Conservation (phyloP, 257 asterid species). For the Lithospermum erythrorhizon region DNA sequence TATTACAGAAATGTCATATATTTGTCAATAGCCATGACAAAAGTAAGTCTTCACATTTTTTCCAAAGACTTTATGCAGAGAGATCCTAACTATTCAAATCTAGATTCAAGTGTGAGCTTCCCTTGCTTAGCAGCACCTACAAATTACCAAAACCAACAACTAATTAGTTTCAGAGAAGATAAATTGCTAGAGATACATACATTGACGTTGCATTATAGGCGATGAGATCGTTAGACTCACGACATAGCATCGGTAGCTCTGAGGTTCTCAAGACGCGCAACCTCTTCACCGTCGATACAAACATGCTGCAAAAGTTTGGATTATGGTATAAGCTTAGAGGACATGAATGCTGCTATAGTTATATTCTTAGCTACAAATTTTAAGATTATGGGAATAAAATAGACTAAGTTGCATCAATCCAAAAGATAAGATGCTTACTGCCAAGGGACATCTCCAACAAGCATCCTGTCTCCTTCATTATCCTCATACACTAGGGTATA, state of each 20-base stretch:
- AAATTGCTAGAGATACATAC: too few relatives aligned
- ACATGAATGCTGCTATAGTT: not conserved
- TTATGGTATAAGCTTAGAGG: not conserved
- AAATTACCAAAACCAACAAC: not conserved
- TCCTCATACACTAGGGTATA: slow-evolving; percentile 94
- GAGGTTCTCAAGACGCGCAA: slow-evolving; percentile 82
- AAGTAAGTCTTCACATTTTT: slow-evolving; percentile 1
- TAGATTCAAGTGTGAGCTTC: slow-evolving; percentile 18
- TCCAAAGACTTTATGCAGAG: not conserved
- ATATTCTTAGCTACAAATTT: not conserved
- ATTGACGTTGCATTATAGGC: too few relatives aligned
- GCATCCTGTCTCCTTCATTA: slow-evolving; percentile 98
- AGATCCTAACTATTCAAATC: not conserved
- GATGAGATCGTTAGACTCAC: slow-evolving; percentile 29
- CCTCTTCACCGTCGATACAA: slow-evolving; percentile 74
- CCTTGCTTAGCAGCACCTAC: slow-evolving; percentile 52
- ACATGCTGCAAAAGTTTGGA: slow-evolving; percentile 57
- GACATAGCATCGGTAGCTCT: slow-evolving; percentile 44
- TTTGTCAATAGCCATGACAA: not conserved
- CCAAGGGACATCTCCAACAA: slow-evolving; percentile 98
- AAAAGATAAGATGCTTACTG: slow-evolving; percentile 52
- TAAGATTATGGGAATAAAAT: slow-evolving; percentile 11
- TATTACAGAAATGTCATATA: not conserved
- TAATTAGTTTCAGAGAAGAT: not conserved
- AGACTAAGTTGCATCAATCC: slow-evolving; percentile 20